Base-by-base conservation (phyloP, 1,284 basidiomycete species). In the Phaffia rhodozyma region DNA sequence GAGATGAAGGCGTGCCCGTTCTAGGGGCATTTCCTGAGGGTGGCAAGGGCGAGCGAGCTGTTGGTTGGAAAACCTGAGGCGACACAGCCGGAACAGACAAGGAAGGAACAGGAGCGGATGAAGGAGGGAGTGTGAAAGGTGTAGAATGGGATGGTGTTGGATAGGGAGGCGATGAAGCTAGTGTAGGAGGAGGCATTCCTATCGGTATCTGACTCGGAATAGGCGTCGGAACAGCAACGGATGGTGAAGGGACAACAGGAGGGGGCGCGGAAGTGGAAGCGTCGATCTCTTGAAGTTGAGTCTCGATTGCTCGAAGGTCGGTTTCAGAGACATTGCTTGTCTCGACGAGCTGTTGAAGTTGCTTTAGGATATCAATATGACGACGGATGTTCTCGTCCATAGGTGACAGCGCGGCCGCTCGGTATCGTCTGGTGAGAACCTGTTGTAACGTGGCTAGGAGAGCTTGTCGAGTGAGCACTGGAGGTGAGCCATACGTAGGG, bases 231-330 rank as follows among this genome's bases (percentile, higher is more conserved):
- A 51, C 25, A 16, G 18, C 43, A 5, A n/a, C 25, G 11, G 58
- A 48, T 20, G 58, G 27, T 34, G 59, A 53, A 9, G 59, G 51
- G 11, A 38, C 32, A 13, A 52, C 34, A 9, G 34, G 59, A 18
- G 29, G 50, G 11, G 29, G 59, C 20, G 51, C 32, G 5, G 59
- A 50, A n/a, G 59, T 53, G 58, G 49, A 48, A 16, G 58, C 58
- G 25, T 53, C 59, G 34, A 62, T 62, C 55, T 57, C 53, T 13
- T 27, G 34, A 7, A 62, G 61, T 38, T 62, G 61, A 49, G 32
- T 48, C 6, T 62, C 61, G 61, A 62, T 62, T 16, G 61, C 61
- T n/a, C 53, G 30, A 16, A 55, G 55, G 5, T 62, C 61, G 23
- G 47, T 55, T 6, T 61, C 60, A 16, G 38, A 43, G 38, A 43